These are phyloP conservation scores for Phaeotremella fagi DNA, from an alignment of 768 basidiomycete species.

Conservation along the genomic window DNA sequence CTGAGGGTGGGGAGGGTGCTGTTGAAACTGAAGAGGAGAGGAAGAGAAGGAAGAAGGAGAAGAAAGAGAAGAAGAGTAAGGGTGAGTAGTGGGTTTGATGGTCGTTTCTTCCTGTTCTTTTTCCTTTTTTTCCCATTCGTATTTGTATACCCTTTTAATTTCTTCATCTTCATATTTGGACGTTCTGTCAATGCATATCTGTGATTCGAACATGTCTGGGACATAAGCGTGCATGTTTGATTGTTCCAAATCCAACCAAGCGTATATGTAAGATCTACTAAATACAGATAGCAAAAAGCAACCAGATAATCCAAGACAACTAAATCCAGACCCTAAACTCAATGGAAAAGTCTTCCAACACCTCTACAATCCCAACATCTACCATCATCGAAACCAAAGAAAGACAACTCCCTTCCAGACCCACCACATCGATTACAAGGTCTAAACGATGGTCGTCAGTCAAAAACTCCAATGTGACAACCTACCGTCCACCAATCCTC, in stretches of 20 bases:
- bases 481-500: conserved; percentile 36
- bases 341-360: conserved; percentile 32
- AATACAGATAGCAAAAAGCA: too few species aligned
- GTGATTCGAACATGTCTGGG: too few species aligned
- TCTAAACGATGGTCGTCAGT: conserved; percentile 3
- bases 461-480: not conserved
- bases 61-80: conserved; percentile 38
- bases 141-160: not conserved
- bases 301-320: too few species aligned
- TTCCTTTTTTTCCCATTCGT: not conserved
- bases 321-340: too few species aligned
- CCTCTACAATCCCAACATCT: conserved; percentile 35
- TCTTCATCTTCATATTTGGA: not conserved
- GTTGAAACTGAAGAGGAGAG: conserved; percentile 11
- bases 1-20: conserved; percentile 28
- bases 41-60: conserved; percentile 24
- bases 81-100: conserved; percentile 11
- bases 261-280: too few species aligned
- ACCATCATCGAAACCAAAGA: conserved; percentile 38
- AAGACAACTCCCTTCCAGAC: conserved; percentile 24
- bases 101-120: not conserved
- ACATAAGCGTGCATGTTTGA: too few species aligned
- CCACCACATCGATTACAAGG: conserved; percentile 35
- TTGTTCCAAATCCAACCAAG: too few species aligned
- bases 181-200: too few species aligned